Evolutionary conservation across 2,329 filamentous ascomycete genomes (phyloP).

Genomic region (Ophiostoma angusticollis): DNA sequence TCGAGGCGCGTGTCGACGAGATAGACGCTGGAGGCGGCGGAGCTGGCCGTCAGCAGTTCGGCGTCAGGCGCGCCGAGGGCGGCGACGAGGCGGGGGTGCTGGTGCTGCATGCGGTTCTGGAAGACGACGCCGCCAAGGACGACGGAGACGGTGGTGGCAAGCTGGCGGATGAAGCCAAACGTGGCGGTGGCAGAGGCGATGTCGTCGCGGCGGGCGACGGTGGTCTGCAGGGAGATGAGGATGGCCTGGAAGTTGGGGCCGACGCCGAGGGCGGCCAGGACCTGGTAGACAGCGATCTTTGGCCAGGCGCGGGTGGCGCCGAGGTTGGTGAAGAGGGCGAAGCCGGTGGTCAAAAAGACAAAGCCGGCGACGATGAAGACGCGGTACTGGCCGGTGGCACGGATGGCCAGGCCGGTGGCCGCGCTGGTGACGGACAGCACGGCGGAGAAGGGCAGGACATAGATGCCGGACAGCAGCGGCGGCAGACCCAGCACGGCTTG

Average conservation of each 20-base stretch:
- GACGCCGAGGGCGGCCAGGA: conserved; percentile 47
- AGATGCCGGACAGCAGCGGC: conserved; percentile 61
- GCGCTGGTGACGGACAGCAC: conserved; percentile 32
- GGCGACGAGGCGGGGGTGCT: conserved; percentile 18
- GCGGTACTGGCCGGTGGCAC: conserved; percentile 45
- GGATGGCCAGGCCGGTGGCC: conserved; percentile 28
- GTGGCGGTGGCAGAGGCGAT: conserved; percentile 51
- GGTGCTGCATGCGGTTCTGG: conserved; percentile 28
- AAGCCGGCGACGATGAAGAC: conserved; percentile 41
- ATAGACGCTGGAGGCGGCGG: conserved; percentile 47
- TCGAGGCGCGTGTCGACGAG: conserved; percentile 41
- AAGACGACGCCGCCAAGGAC: conserved; percentile 39
- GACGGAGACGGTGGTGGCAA: conserved; percentile 43
- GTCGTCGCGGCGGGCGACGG: conserved; percentile 46
- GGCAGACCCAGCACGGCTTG: conserved; percentile 58
- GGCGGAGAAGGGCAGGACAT: conserved; percentile 58
- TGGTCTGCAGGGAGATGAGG: conserved; percentile 50
- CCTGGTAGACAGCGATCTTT: conserved; percentile 40
- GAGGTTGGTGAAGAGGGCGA: conserved; percentile 43
- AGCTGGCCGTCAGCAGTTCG: conserved; percentile 39
- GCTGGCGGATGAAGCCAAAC: conserved; percentile 46
- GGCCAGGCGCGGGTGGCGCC: conserved; percentile 34
- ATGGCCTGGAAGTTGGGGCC: conserved; percentile 52
- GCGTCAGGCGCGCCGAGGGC: conserved; percentile 30
- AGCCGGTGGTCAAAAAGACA: conserved; percentile 43